Conservation (phyloP, 129 eudicot genomes). For the Smallanthus sonchifolius region DNA sequence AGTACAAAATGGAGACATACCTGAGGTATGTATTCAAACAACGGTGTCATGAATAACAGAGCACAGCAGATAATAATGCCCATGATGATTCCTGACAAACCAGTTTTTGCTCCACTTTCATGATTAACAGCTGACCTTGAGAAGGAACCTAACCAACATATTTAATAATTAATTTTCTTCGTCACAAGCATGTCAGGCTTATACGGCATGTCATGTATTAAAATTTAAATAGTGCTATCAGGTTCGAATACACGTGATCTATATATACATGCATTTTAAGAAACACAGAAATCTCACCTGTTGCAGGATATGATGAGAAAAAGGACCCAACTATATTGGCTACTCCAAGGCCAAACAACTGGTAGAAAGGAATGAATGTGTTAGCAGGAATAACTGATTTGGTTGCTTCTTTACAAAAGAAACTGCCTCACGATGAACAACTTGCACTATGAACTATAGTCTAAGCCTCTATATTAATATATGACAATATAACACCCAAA, state of each 20-base stretch:
- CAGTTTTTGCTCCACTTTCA: conserved; percentile 99
- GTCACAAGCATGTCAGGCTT: conserved; percentile 19
- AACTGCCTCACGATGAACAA: background rate
- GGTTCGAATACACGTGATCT: background rate
- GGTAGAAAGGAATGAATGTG: conserved; percentile 20
- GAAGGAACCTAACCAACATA: conserved; percentile 70
- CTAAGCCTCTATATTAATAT: background rate
- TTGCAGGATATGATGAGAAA: conserved; percentile 88
- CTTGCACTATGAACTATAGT: background rate
- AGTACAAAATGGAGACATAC: conserved; percentile 28
- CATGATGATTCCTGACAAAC: conserved; percentile 79
- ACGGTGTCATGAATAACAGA: conserved; percentile 77
- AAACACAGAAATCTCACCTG: conserved; percentile 55
- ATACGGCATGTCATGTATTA: background rate
- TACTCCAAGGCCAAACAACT: conserved; percentile 99
- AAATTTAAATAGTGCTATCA: background rate
- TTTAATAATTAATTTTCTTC: background rate
- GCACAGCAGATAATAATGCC: conserved; percentile 78
- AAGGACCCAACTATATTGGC: conserved; percentile 84
- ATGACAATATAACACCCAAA: background rate
- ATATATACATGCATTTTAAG: background rate
- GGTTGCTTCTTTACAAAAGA: background rate
- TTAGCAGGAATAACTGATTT: conserved; percentile 6
- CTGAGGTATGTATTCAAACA: conserved; percentile 95
- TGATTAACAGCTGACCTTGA: conserved; percentile 98